Base-by-base conservation (phyloP, 2,329 filamentous ascomycete species). In the Stemphylium vesicarium region DNA sequence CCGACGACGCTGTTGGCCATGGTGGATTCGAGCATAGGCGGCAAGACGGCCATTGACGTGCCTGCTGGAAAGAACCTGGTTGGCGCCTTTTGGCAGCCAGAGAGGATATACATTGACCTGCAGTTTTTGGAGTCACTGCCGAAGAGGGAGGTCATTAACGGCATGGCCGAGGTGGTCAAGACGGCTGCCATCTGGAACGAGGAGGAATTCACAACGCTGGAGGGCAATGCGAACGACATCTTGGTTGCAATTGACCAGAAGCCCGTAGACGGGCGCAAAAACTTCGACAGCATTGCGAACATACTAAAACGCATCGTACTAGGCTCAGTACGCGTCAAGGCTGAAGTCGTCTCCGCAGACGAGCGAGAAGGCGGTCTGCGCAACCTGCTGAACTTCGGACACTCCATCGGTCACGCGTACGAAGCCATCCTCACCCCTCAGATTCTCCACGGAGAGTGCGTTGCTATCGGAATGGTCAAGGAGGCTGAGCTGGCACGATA, bases 101-200 rank as follows among this genome's bases (percentile, higher is more conserved):
- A 89, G 69, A 88, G 92, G 60, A 93, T 98, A 63, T 99, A 96
- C 77, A 93, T 99, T 66, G 95, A 99, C 75, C 82, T 98, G 57
- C 84, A 88, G 51, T 98, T 99, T 72, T 82, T 99, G 50, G 91
- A 96, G 73, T 96, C 92, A 1, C 81, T 99, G 16, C 93, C 94
- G 1, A 88, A 89, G 62, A 85, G 95, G 63, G 94, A 99, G 77
- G 94, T 99, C 71, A 92, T 97, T 77, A 99, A 99, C 75, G 95
- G 95, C 57, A 97, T 99, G 94, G 95, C 94, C 22, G 95, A 99
- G 79, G 94, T 99, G 26, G 85, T 97, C 74, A 97, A 97, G 84
- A 99, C 95, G 3, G 95, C 95, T 3, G 95, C 95, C 49, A 98
- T 99, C 66, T 97, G 94, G 86, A 87, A 96, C 69, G 92, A 96